These are phyloP conservation scores for Petunia secreta DNA, from an alignment of 257 asterid species.

Conservation along the genomic window DNA sequence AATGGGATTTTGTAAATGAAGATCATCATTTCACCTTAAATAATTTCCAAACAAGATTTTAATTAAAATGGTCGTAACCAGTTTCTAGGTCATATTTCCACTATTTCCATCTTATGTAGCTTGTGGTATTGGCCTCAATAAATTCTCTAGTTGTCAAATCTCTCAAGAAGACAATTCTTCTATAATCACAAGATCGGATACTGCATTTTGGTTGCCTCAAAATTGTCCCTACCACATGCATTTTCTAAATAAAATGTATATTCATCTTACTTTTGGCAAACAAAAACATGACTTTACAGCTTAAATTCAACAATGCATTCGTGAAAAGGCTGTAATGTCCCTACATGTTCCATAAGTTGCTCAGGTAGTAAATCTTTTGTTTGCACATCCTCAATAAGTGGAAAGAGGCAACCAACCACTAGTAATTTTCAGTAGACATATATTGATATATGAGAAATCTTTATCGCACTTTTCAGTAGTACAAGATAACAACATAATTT, in stretches of 20 bases:
- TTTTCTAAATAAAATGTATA: background rate
- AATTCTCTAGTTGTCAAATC: conserved; percentile 19
- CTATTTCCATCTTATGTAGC: background rate
- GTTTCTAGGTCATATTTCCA: background rate
- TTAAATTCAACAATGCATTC: conserved; percentile 18
- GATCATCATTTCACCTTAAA: no score
- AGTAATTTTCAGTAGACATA: background rate
- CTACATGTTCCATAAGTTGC: background rate
- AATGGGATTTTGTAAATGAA: no score
- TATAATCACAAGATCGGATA: background rate
- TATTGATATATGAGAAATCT: background rate
- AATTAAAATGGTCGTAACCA: background rate
- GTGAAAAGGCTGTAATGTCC: background rate
- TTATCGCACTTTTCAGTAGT: background rate
- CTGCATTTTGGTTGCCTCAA: conserved; percentile 2
- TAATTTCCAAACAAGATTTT: no score
- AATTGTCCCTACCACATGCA: conserved; percentile 16
- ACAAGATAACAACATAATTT: background rate
- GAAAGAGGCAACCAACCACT: conserved; percentile 5
- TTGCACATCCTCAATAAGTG: conserved; percentile 12
- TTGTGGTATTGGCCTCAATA: background rate
- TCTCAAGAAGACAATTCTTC: conserved; percentile 18
- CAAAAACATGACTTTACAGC: background rate
- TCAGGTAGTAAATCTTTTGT: background rate
- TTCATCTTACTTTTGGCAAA: background rate